A percentile compares a stretch with the other conserved stretches of the same genome.
These are phyloP conservation scores for Boletus barrowsii DNA, from an alignment of 768 basidiomycete genomes.

Conservation along the genomic window DNA sequence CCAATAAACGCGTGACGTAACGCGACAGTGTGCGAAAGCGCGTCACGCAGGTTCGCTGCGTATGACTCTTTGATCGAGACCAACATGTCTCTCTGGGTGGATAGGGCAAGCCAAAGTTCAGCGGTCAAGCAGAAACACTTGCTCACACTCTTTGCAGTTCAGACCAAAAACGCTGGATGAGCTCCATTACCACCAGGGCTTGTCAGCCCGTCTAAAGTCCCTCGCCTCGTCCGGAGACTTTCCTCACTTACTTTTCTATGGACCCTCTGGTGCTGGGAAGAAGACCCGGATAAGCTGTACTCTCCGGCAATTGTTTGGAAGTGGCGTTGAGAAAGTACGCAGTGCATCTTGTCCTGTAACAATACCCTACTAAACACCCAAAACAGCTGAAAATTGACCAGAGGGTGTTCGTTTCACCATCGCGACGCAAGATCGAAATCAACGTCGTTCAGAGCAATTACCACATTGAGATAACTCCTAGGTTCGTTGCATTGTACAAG, in stretches of 20 bases:
- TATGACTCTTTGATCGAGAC: not conserved
- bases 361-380: not conserved
- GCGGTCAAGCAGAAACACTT: not conserved
- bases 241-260: slow-evolving; percentile 97
- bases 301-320: slow-evolving; percentile 83
- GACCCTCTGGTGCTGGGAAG: slow-evolving; percentile 95
- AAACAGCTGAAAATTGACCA: slow-evolving; percentile 94
- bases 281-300: slow-evolving; percentile 95
- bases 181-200: slow-evolving; percentile 81
- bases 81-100: slow-evolving; percentile 69
- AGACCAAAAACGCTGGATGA: slow-evolving; percentile 82
- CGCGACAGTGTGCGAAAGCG: slow-evolving; percentile 14
- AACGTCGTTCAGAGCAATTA: slow-evolving; percentile 98
- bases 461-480: slow-evolving; percentile 96
- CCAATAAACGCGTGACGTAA: slow-evolving; percentile 32
- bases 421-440: slow-evolving; percentile 90
- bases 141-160: slow-evolving; percentile 47
- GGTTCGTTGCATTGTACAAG: slow-evolving; percentile 44
- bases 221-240: slow-evolving; percentile 90
- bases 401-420: slow-evolving; percentile 90
- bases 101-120: slow-evolving; percentile 32
- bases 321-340: slow-evolving; percentile 86
- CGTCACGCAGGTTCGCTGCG: not conserved
- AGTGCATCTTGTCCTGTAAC: not conserved
- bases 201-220: slow-evolving; percentile 77